These are phyloP conservation scores for Vitis riparia DNA, from an alignment of 164 flowering plant species.

Conservation along the genomic window DNA sequence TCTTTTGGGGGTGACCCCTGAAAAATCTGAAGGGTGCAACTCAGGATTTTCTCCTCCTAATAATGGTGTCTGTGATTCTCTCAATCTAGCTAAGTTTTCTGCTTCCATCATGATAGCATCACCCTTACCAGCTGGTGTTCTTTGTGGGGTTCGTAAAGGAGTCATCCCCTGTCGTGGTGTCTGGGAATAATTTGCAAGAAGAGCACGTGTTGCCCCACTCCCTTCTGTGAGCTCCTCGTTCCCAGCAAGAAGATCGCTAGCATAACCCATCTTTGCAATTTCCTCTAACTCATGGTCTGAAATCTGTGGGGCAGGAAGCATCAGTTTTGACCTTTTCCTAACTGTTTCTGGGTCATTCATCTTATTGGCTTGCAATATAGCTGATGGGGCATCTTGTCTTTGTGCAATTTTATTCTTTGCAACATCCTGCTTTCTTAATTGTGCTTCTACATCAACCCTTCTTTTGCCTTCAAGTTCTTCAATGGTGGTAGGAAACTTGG, in stretches of 20 bases:
- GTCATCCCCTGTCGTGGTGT: slow-evolving; percentile 89
- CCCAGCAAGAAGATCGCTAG: slow-evolving; percentile 79
- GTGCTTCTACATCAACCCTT: slow-evolving; percentile 87
- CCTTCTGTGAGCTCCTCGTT: slow-evolving; percentile 78
- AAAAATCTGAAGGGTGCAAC: slow-evolving; percentile 96
- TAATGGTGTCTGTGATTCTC: slow-evolving; percentile 94
- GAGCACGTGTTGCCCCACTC: slow-evolving; percentile 90
- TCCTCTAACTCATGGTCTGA: slow-evolving; percentile 95
- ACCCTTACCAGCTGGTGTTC: slow-evolving; percentile 93
- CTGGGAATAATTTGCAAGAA: slow-evolving; percentile 81
- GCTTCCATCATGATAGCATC: slow-evolving; percentile 99
- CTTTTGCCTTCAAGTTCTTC: slow-evolving; percentile 97
- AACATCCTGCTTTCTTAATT: slow-evolving; percentile 79
- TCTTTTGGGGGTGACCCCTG: slow-evolving; percentile 97
- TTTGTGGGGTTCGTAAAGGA: slow-evolving; percentile 85
- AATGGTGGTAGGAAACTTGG: slow-evolving; percentile 87
- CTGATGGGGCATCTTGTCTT: slow-evolving; percentile 92
- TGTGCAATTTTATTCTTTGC: slow-evolving; percentile 91
- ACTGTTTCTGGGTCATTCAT: slow-evolving; percentile 93
- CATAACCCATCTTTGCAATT: slow-evolving; percentile 94
- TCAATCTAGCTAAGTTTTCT: slow-evolving; percentile 86
- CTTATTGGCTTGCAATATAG: slow-evolving; percentile 87
- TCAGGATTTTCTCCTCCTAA: slow-evolving; percentile 97
- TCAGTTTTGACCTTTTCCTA: slow-evolving; percentile 84
- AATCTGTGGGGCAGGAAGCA: slow-evolving; percentile 97